Percentiles rank a stretch among this genome's conserved stretches.
These are phyloP conservation scores for Ceratobasidium sp. DNA, from an alignment of 1,284 basidiomycete genomes.

Conservation along the genomic window DNA sequence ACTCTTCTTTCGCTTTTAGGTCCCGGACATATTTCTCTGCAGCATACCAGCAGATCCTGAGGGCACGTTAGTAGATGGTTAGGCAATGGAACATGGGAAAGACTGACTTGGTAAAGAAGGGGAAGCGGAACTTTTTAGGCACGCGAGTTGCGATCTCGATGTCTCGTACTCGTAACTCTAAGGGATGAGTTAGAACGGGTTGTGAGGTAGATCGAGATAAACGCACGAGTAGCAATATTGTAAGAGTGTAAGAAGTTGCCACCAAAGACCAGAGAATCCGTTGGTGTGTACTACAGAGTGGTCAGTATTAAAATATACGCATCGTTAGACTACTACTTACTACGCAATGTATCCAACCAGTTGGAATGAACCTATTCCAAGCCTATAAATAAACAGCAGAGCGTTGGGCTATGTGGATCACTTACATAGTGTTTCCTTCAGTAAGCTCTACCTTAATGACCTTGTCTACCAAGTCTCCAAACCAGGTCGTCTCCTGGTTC, in stretches of 20 bases:
- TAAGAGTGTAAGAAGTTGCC: slow-evolving; percentile 95
- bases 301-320: slow-evolving; percentile 6
- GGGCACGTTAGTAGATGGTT: not conserved
- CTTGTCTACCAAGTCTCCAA: slow-evolving; percentile 88
- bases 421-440: slow-evolving; percentile 87
- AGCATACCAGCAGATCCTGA: slow-evolving; percentile 87
- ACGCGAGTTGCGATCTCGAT: slow-evolving; percentile 94
- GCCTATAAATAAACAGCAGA: not conserved
- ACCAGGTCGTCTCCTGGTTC: slow-evolving; percentile 82
- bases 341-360: slow-evolving; percentile 97
- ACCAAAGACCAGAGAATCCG: slow-evolving; percentile 93
- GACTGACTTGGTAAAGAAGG: slow-evolving; percentile 77
- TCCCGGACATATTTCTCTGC: slow-evolving; percentile 78
- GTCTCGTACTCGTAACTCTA: slow-evolving; percentile 84
- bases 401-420: not conserved
- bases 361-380: slow-evolving; percentile 76
- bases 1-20: slow-evolving; percentile 68
- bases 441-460: slow-evolving; percentile 83
- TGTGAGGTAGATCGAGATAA: slow-evolving; percentile 37
- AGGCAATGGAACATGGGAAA: not conserved
- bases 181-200: slow-evolving; percentile 47
- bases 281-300: slow-evolving; percentile 75
- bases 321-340: slow-evolving; percentile 58
- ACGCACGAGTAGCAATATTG: slow-evolving; percentile 73
- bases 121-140: slow-evolving; percentile 93